Percentiles rank a stretch among this genome's conserved stretches.
Evolutionary conservation across 169 alveolate species (phyloP).

Genomic region (Plasmodium billcollinsi): DNA sequence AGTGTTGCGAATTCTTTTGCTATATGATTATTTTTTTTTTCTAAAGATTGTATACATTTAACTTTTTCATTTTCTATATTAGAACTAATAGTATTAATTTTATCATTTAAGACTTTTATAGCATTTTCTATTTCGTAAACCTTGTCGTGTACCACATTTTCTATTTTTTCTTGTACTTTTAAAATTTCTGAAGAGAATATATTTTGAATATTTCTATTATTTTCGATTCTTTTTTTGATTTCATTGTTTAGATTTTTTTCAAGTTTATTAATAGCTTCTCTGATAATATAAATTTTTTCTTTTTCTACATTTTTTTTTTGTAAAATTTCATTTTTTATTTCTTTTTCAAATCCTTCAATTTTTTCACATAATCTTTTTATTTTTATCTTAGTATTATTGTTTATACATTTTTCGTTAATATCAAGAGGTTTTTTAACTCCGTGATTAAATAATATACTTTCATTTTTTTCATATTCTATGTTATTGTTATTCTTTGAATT

Average conservation of each 20-base stretch:
- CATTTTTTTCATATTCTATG: conserved; percentile 1
- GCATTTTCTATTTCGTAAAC: conserved; percentile 59
- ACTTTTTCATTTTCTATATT: conserved; percentile 62
- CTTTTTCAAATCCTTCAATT: conserved; percentile 76
- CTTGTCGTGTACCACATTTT: conserved; percentile 54
- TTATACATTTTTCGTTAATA: conserved; percentile 48
- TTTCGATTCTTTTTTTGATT: conserved; percentile 69
- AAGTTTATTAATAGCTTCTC: conserved; percentile 62
- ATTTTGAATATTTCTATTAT: conserved; percentile 47
- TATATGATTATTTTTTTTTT: conserved; percentile 45
- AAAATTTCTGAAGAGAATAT: conserved; percentile 53
- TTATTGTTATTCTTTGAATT: conserved; percentile 25
- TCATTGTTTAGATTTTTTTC: conserved; percentile 61
- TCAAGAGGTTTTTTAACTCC: conserved; percentile 10
- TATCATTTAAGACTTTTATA: conserved; percentile 38
- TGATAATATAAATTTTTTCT: conserved; percentile 66
- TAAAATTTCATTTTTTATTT: conserved; percentile 58
- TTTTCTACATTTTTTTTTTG: conserved; percentile 68
- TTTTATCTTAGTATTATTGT: conserved; percentile 58
- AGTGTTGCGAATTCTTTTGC: conserved; percentile 45
- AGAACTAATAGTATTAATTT: conserved; percentile 34
- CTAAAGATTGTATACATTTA: conserved; percentile 49
- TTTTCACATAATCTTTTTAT: conserved; percentile 68
- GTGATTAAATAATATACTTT: conserved; percentile 16
- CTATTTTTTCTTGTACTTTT: conserved; percentile 71